Percentiles rank a stretch among this genome's conserved stretches.
Evolutionary conservation across 495 filamentous ascomycete genomes (phyloP).

Genomic region (Xanthoparmelia taractica): DNA sequence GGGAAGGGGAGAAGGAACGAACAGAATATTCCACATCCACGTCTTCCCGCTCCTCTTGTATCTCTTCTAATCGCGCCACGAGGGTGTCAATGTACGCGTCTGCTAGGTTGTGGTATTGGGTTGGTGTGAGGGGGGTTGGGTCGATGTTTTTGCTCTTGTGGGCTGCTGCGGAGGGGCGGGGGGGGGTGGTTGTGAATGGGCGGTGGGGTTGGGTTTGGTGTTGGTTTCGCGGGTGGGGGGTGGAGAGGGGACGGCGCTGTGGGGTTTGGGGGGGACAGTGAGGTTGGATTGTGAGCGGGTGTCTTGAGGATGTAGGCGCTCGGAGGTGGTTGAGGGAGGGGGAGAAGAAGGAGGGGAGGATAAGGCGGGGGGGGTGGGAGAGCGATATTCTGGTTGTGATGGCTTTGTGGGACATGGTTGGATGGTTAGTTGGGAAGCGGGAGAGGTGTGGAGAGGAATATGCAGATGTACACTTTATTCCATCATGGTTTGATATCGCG

Average conservation of each 20-base stretch:
- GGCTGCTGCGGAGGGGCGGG: background rate
- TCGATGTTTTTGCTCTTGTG: no score
- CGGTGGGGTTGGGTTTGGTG: background rate
- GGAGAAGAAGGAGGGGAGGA: background rate
- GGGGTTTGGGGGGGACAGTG: background rate
- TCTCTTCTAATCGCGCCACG: conserved; percentile 38
- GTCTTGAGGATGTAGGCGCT: background rate
- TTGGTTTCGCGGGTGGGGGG: background rate
- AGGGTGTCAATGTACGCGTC: conserved; percentile 46
- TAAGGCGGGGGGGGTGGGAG: background rate
- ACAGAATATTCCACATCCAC: conserved; percentile 53
- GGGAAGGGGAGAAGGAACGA: conserved; percentile 23
- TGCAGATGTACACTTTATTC: background rate
- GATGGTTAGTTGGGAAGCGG: background rate
- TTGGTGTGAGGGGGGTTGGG: no score
- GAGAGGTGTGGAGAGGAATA: background rate
- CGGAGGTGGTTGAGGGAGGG: background rate
- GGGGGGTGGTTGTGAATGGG: background rate
- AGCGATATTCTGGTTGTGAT: background rate
- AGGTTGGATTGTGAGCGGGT: background rate
- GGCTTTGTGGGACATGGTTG: background rate
- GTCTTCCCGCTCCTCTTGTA: conserved; percentile 41
- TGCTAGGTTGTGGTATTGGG: conserved; percentile 43
- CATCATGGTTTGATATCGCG: background rate
- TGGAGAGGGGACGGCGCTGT: no score